phyloP scores from a whole-genome alignment of 1,139 yeast genomes.

The Blastobotrys petasosporus region DNA sequence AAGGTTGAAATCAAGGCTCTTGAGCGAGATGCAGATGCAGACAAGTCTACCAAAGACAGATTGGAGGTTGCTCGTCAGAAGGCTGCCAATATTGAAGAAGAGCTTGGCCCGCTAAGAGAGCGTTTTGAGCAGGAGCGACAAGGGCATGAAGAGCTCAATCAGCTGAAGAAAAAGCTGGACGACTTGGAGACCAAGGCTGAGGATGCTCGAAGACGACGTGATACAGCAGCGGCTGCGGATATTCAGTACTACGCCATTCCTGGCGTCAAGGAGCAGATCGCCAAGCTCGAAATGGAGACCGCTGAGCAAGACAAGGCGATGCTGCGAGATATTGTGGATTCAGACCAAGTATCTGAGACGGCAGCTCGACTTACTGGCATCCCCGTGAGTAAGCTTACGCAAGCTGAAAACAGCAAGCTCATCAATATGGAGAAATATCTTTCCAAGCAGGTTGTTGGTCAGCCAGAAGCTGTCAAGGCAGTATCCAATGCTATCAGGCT shows the following conservation, averaged over 20 bases:
- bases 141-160: slow-evolving; percentile 84
- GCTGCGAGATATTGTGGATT: slow-evolving; percentile 82
- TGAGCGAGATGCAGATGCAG: slow-evolving; percentile 93
- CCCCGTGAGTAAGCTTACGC: slow-evolving; percentile 94
- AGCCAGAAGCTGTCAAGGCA: slow-evolving; percentile 91
- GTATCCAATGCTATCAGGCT: slow-evolving; percentile 92
- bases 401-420: slow-evolving; percentile 89
- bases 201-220: slow-evolving; percentile 96
- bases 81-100: slow-evolving; percentile 79
- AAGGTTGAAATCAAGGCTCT: slow-evolving; percentile 96
- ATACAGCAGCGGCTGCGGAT: slow-evolving; percentile 92
- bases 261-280: slow-evolving; percentile 72
- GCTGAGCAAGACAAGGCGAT: slow-evolving; percentile 60
- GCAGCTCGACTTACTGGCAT: slow-evolving; percentile 97
- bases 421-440: slow-evolving; percentile 90
- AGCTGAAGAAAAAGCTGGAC: slow-evolving; percentile 84
- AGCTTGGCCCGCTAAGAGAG: slow-evolving; percentile 77
- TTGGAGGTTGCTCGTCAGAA: slow-evolving; percentile 69
- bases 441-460: slow-evolving; percentile 85
- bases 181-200: slow-evolving; percentile 87
- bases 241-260: slow-evolving; percentile 95
- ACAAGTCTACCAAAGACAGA: slow-evolving; percentile 79
- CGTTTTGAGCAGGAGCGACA: slow-evolving; percentile 82
- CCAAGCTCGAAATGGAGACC: slow-evolving; percentile 68
- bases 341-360: slow-evolving; percentile 93